Conservation (phyloP, 495 filamentous ascomycete genomes). For the Xylaria telfairii region DNA sequence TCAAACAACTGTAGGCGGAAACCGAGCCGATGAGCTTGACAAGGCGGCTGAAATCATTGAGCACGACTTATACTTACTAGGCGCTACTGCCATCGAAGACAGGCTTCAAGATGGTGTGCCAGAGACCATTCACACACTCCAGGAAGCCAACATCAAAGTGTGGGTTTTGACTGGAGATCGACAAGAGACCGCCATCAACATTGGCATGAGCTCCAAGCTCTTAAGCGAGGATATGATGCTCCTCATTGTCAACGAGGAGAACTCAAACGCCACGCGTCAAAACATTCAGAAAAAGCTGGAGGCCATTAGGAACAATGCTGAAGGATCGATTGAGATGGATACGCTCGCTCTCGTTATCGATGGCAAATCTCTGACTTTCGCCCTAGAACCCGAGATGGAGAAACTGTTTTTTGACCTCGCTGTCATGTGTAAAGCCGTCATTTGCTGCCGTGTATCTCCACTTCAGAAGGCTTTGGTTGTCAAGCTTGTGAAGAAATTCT, state of each 20-base stretch:
- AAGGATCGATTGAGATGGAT: constrained; percentile 77
- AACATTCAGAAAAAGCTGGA: constrained; percentile 92
- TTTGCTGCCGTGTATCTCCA: constrained; percentile 99
- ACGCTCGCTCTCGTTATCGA: constrained; percentile 95
- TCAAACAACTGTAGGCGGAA: constrained; percentile 87
- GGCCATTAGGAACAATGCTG: constrained; percentile 79
- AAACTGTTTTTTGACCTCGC: constrained; percentile 93
- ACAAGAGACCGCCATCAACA: constrained; percentile 99
- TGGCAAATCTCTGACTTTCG: constrained; percentile 92
- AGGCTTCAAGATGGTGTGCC: constrained; percentile 96
- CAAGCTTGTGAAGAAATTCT: constrained; percentile 96
- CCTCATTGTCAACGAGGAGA: constrained; percentile 94
- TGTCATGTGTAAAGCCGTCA: constrained; percentile 95
- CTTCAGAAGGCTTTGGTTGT: constrained; percentile 98
- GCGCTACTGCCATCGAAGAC: constrained; percentile 98
- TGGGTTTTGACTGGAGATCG: constrained; percentile 99
- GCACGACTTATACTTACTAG: constrained; percentile 86
- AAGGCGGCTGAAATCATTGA: constrained; percentile 97
- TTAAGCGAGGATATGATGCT: constrained; percentile 99
- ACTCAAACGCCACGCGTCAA: constrained; percentile 72
- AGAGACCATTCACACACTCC: constrained; percentile 97
- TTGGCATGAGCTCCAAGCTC: constrained; percentile 99
- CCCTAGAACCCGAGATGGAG: constrained; percentile 92
- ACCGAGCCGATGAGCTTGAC: constrained; percentile 92
- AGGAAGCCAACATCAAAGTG: constrained; percentile 96